Base-by-base conservation (phyloP, 108 stramenopile genomes). In the Mediolabrus comicus region DNA sequence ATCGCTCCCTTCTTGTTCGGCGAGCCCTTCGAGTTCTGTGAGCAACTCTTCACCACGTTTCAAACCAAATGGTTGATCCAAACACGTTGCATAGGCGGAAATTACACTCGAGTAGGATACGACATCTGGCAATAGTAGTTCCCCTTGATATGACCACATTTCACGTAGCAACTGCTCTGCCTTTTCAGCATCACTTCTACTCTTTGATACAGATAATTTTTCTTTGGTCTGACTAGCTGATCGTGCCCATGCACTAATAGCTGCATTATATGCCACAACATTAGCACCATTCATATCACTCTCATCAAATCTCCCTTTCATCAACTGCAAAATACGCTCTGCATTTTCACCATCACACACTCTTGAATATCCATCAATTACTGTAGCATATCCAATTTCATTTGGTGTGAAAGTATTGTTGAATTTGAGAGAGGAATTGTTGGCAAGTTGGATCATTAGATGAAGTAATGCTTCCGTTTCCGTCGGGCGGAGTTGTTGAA, bases 121-220 rank as follows among this genome's bases (percentile, higher is more conserved):
- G 10, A 67, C 60, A 62, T 75, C 66, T 0, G 74, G 74, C 4
- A 62, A 4, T 27, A 67, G 55, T 14, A 0, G 16, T 14, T n/a
- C 41, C 33, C 9, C 24, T 36, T 43, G 43, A 22, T 65, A 34
- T 26, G 22, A 49, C 65, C 59, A 67, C 74, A 75, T 75, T 68
- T 75, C 74, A 38, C 72, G 71, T 12, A 77, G 16, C 12, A 77
- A n/a, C 3, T 72, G 76, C 33, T 77, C 76, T n/a, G 76, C 76
- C 33, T 49, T 67, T 33, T 73, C 56, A 3, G 76, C 76, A 24
- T 71, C 71, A 14, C 22, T 28, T 14, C 66, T 59, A 46, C 74
- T 75, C 4, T 55, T 28, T 13, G 58, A 29, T 56, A 49, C 29
- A 16, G 19, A 0, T 39, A 17, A 17, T 32, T 17, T 4, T 16